Evolutionary conservation across 805 yeast genomes (phyloP).

Genomic region (Saccharomycopsis guyanensis): DNA sequence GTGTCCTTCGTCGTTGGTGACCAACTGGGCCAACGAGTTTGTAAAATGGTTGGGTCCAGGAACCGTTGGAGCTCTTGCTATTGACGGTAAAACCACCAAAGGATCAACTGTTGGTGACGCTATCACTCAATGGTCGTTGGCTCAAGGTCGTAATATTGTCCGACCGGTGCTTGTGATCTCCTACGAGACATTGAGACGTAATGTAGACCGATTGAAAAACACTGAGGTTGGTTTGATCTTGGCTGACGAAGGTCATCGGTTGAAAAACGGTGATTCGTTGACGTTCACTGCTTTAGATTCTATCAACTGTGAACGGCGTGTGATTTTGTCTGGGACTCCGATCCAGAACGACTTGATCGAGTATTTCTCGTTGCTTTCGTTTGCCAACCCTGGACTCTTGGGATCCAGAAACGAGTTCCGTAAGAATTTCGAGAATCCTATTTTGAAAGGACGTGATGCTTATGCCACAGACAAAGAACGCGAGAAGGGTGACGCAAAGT

Average conservation of each 20-base stretch:
- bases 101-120: conserved; percentile 60
- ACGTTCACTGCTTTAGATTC: conserved; percentile 83
- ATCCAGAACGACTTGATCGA: conserved; percentile 93
- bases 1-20: conserved; percentile 89
- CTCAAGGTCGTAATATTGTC: conserved; percentile 80
- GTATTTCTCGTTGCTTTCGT: conserved; percentile 80
- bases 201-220: conserved; percentile 64
- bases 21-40: conserved; percentile 96
- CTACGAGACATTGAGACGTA: conserved; percentile 85
- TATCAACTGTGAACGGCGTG: conserved; percentile 81
- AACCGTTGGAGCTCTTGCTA: conserved; percentile 78
- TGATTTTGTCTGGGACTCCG: conserved; percentile 92
- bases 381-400: conserved; percentile 89
- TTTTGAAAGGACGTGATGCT: conserved; percentile 83
- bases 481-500: conserved; percentile 56
- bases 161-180: conserved; percentile 91
- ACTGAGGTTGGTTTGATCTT: conserved; percentile 80
- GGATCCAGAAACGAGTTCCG: conserved; percentile 82
- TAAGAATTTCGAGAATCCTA: conserved; percentile 73
- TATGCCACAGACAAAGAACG: conserved; percentile 78
- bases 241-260: conserved; percentile 81
- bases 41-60: conserved; percentile 94
- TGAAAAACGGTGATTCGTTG: conserved; percentile 83
- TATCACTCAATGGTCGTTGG: conserved; percentile 76
- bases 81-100: conserved; percentile 83